phyloP scores from a whole-genome alignment of 2,329 filamentous ascomycete genomes.

The Talaromyces albobiverticillius region DNA sequence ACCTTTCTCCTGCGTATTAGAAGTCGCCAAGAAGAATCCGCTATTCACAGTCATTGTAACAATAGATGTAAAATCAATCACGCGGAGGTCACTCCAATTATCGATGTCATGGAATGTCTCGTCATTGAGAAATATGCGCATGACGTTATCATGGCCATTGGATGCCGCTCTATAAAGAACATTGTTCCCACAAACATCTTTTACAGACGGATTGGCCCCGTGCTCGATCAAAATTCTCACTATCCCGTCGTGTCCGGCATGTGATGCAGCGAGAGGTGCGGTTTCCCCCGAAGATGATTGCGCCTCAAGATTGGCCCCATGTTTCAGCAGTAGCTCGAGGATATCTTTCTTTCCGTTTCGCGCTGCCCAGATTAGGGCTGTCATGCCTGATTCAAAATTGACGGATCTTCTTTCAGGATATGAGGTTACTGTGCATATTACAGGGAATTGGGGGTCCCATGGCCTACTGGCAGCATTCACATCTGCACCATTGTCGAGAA shows the following conservation, averaged over 20 bases:
- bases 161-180: neutral
- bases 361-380: conserved; percentile 8
- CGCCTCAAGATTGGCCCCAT: neutral
- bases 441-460: neutral
- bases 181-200: neutral
- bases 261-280: neutral
- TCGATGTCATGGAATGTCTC: neutral
- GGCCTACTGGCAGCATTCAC: neutral
- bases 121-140: neutral
- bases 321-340: conserved; percentile 2
- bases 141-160: neutral
- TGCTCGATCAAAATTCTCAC: neutral
- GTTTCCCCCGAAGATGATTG: neutral
- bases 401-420: neutral
- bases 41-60: neutral
- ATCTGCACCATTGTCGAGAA: neutral
- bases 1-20: no score
- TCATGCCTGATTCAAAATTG: neutral
- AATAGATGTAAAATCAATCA: neutral
- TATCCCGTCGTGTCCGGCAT: neutral
- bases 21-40: neutral
- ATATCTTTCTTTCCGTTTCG: neutral
- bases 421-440: no score
- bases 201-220: neutral
- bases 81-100: neutral